These are phyloP conservation scores for Leucocoprinus birnbaumii DNA, from an alignment of 768 basidiomycete species.

Conservation along the genomic window DNA sequence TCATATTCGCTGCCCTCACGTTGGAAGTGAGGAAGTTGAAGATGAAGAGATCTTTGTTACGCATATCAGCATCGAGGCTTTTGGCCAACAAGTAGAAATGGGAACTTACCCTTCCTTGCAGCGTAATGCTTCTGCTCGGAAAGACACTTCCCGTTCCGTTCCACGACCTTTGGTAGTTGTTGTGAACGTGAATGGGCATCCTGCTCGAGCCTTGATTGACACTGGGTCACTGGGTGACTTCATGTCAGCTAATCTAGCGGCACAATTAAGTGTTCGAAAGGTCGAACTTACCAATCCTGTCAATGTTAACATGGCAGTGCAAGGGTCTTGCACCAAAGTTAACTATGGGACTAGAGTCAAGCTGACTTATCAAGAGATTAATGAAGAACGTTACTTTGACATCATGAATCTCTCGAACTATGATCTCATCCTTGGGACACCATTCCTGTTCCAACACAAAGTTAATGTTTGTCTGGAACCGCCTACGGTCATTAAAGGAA, in stretches of 20 bases:
- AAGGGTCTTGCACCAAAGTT: slow-evolving; percentile 37
- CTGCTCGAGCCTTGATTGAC: slow-evolving; percentile 31
- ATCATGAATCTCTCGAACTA: slow-evolving; percentile 38
- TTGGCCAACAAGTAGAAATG: slow-evolving; percentile 15
- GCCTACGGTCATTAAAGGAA: no score
- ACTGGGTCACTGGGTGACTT: slow-evolving; percentile 39
- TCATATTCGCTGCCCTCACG: not conserved
- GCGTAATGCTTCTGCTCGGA: slow-evolving; percentile 18
- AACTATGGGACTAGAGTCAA: slow-evolving; percentile 22
- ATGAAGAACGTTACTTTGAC: slow-evolving; percentile 35
- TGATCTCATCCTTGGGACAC: slow-evolving; percentile 38
- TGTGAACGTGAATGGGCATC: slow-evolving; percentile 28
- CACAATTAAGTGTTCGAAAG: slow-evolving; percentile 29
- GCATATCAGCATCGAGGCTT: not conserved
- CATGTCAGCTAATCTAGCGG: slow-evolving; percentile 30
- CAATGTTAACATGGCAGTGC: slow-evolving; percentile 33
- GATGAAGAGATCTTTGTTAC: not conserved
- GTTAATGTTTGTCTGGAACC: slow-evolving; percentile 25
- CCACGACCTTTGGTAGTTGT: slow-evolving; percentile 32
- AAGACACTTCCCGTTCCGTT: slow-evolving; percentile 17
- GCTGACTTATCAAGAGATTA: slow-evolving; percentile 32
- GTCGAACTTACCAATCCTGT: slow-evolving; percentile 27
- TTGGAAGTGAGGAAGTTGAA: not conserved
- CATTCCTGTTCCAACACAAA: slow-evolving; percentile 32
- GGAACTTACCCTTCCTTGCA: slow-evolving; percentile 20